Base-by-base conservation (phyloP, 331 rosid species). In the Stylosanthes scabra region DNA sequence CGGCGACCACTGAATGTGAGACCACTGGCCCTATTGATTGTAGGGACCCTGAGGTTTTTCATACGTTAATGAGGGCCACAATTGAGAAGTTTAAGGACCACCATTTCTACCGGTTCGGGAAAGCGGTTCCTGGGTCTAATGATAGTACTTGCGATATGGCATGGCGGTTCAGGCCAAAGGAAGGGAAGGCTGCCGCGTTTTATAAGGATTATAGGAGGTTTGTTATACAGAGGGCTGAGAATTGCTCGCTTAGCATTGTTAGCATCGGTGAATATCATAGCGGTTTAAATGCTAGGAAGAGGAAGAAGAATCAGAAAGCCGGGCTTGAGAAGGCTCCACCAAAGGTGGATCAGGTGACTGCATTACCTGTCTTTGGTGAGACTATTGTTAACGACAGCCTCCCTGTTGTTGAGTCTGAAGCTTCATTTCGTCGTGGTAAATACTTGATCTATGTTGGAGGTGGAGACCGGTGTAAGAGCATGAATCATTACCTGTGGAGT, bases 401-500 rank as follows among this genome's bases (percentile, higher is more conserved):
- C 63, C 97, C 98, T 0, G 85, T 92, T 27, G 89, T 92, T 59
- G 96, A 95, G 80, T 94, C 97, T 2, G 99, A 95, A 78, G 81
- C 87, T 45, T 87, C 96, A 0, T 95, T 95, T 74, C 76, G 88
- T 71, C 86, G 2, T 11, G 97, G 86, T 31, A 92, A 88, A 82
- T 92, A 92, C 82, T 86, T 95, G 86, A 28, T 90, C 52, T 95
- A 95, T 70, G 75, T 56, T 62, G 95, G 93, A 49, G 90, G 93
- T 57, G 97, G 97, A 46, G 99, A 92, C 75, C 80, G 94, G 84
- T 95, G 99, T 82, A 95, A 92, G 89, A 92, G 96, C 83, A 90
- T 95, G 96, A 92, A 95, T 84, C 98, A 95, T 75, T 95, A 72
- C 86, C 71, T 95, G 78, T 95, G 99, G 99, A 92, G 98, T 80